These are phyloP conservation scores for Lactarius quietus DNA, from an alignment of 768 basidiomycete species.

Conservation along the genomic window DNA sequence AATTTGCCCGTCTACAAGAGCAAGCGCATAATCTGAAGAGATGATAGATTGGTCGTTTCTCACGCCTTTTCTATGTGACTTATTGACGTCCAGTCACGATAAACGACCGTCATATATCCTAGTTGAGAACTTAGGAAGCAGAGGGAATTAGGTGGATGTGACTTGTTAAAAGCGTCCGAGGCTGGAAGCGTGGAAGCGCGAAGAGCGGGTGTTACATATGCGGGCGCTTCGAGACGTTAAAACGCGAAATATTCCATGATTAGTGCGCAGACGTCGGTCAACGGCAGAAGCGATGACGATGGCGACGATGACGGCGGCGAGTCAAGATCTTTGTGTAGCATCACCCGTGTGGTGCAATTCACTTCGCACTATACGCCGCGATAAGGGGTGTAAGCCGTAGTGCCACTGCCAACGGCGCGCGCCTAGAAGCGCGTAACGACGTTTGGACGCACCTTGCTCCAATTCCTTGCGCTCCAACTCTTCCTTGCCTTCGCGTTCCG, in stretches of 20 bases:
- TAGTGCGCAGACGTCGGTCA: neutral
- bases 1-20: neutral
- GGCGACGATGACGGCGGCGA: neutral
- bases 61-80: neutral
- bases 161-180: neutral
- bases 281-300: conserved; percentile 1
- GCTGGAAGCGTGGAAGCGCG: neutral
- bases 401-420: neutral
- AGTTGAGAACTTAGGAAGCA: conserved; percentile 4
- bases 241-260: neutral
- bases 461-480: conserved; percentile 18
- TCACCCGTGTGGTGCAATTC: conserved; percentile 6
- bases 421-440: neutral
- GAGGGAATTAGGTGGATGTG: conserved; percentile 4
- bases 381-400: neutral
- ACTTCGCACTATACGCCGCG: conserved; percentile 6
- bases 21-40: neutral
- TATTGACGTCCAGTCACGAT: neutral
- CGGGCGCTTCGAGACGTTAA: neutral
- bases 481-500: conserved; percentile 20
- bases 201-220: conserved; percentile 14
- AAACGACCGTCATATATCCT: conserved; percentile 1
- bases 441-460: conserved; percentile 14
- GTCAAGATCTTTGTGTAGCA: conserved; percentile 9
- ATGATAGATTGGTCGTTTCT: neutral